Percentiles rank a stretch among this genome's conserved stretches.
Conservation (phyloP, 2,329 filamentous ascomycete species). For the Intubia oerlemansii region DNA sequence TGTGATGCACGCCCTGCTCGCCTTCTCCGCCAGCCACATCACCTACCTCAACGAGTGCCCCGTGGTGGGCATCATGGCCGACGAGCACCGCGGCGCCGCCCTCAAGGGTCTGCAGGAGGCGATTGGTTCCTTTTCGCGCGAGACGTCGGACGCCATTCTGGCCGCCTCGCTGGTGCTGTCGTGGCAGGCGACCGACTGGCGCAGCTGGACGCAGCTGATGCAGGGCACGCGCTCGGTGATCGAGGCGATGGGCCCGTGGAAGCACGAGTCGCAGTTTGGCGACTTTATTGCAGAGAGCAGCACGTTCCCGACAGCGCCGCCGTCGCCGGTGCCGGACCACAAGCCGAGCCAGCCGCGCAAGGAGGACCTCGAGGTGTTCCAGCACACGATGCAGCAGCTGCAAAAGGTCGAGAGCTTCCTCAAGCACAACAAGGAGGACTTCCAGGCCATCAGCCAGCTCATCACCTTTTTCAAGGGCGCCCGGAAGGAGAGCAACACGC, state of each 20-base stretch:
- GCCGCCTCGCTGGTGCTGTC: conserved; percentile 81
- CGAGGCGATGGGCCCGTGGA: conserved; percentile 79
- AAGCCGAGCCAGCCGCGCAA: conserved; percentile 41
- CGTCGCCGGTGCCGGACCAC: conserved; percentile 38
- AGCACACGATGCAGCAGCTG: conserved; percentile 44
- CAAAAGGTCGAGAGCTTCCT: conserved; percentile 46
- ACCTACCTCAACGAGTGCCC: conserved; percentile 74
- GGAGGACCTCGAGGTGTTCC: conserved; percentile 48
- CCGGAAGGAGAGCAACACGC: conserved; percentile 45
- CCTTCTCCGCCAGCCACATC: conserved; percentile 87
- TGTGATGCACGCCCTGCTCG: conserved; percentile 84
- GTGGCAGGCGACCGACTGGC: conserved; percentile 94
- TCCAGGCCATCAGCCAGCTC: conserved; percentile 45
- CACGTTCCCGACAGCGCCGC: conserved; percentile 46
- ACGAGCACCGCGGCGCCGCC: conserved; percentile 70
- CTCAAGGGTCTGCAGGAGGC: conserved; percentile 76
- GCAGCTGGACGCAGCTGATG: conserved; percentile 81
- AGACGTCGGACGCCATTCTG: conserved; percentile 77
- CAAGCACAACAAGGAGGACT: conserved; percentile 47
- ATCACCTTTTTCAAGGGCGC: conserved; percentile 52
- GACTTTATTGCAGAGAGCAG: conserved; percentile 66
- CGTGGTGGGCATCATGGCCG: conserved; percentile 70
- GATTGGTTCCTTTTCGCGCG: conserved; percentile 63
- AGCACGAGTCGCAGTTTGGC: conserved; percentile 68
- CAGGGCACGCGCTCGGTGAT: conserved; percentile 79